These are phyloP conservation scores for Colletotrichum sp. DNA, from an alignment of 2,329 filamentous ascomycete genomes.

Conservation along the genomic window DNA sequence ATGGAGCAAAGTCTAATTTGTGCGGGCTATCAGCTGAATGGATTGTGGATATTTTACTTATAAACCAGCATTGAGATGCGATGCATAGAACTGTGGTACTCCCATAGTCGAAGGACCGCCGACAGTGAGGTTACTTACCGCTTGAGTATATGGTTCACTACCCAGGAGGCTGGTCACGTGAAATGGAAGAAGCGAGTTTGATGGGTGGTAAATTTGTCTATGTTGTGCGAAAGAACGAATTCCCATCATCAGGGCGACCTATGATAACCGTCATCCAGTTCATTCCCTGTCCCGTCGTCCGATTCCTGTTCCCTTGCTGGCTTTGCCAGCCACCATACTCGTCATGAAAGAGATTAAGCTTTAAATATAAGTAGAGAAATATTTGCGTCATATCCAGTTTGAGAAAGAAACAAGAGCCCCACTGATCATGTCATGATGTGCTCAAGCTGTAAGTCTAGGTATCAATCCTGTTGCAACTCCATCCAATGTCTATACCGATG, in stretches of 20 bases:
- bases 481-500: conserved; percentile 17
- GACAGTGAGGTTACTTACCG: background rate
- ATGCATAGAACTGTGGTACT: background rate
- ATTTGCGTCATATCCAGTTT: background rate
- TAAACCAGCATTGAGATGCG: background rate
- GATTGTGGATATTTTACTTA: background rate
- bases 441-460: conserved; percentile 15
- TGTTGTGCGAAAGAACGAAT: background rate
- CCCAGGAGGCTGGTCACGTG: background rate
- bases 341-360: background rate
- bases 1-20: background rate
- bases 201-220: background rate
- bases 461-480: conserved; percentile 17
- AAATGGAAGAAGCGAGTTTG: background rate
- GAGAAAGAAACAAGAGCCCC: background rate
- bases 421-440: background rate
- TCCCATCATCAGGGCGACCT: background rate
- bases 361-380: background rate
- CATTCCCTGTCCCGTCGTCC: background rate
- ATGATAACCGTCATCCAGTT: background rate
- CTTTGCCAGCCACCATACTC: background rate
- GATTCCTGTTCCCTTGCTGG: background rate
- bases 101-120: background rate
- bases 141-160: background rate
- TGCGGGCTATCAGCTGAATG: background rate